Evolutionary conservation across 2,329 filamentous ascomycete species (phyloP).

Genomic region (Pyricularia sp.): DNA sequence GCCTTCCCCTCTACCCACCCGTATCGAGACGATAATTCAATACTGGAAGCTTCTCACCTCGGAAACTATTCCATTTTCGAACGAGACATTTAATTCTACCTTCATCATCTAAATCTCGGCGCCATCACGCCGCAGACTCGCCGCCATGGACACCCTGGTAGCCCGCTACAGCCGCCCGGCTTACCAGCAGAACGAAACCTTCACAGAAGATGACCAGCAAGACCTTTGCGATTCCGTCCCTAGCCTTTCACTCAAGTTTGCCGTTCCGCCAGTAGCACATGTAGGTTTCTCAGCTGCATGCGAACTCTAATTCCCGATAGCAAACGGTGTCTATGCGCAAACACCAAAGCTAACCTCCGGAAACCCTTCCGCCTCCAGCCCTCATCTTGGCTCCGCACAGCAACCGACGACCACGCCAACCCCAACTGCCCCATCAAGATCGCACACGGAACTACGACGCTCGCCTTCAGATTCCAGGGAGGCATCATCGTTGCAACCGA

Average conservation of each 20-base stretch:
- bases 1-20: not conserved
- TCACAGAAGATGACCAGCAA: slow-evolving; percentile 59
- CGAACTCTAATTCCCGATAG: not conserved
- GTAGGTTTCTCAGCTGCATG: slow-evolving; percentile 35
- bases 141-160: slow-evolving; percentile 79
- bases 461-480: slow-evolving; percentile 95
- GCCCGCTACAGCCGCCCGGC: slow-evolving; percentile 77
- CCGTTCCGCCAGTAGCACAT: slow-evolving; percentile 83
- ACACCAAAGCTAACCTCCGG: not conserved
- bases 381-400: slow-evolving; percentile 87
- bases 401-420: slow-evolving; percentile 95
- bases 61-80: not conserved
- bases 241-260: slow-evolving; percentile 81
- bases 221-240: slow-evolving; percentile 58
- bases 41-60: not conserved
- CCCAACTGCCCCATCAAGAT: slow-evolving; percentile 98
- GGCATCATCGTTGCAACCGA: slow-evolving; percentile 98
- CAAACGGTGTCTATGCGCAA: not conserved
- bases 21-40: not conserved
- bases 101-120: not conserved
- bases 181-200: slow-evolving; percentile 57
- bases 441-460: slow-evolving; percentile 93
- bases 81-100: not conserved
- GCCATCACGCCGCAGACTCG: slow-evolving; percentile 4
- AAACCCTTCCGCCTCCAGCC: slow-evolving; percentile 37